Percentiles rank a stretch among this genome's conserved stretches.
Evolutionary conservation across 176 grass and related monocot species (phyloP).

Genomic region (Metroxylon sagu): DNA sequence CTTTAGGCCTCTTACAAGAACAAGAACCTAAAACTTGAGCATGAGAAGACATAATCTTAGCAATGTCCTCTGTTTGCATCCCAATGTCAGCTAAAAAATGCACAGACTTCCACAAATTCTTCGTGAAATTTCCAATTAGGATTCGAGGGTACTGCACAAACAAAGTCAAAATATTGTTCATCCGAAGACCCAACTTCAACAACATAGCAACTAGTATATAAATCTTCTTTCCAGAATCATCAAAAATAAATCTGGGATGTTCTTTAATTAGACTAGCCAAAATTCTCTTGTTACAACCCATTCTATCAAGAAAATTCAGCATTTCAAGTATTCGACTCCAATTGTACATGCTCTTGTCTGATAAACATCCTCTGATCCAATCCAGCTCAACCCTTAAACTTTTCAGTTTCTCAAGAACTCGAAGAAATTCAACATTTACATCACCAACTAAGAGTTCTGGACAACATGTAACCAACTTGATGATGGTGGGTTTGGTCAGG

Average conservation of each 20-base stretch:
- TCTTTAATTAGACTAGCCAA: slow-evolving; percentile 39
- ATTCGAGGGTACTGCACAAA: slow-evolving; percentile 33
- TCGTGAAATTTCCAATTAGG: slow-evolving; percentile 28
- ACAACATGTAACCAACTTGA: slow-evolving; percentile 42
- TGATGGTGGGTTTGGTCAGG: slow-evolving; percentile 28
- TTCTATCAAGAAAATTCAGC: slow-evolving; percentile 38
- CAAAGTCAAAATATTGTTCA: slow-evolving; percentile 25
- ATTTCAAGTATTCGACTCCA: slow-evolving; percentile 41
- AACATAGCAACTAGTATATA: slow-evolving; percentile 41
- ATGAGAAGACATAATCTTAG: slow-evolving; percentile 19
- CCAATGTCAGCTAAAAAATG: slow-evolving; percentile 27
- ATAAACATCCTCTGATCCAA: slow-evolving; percentile 40
- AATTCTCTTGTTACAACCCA: slow-evolving; percentile 25
- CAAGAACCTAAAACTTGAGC: slow-evolving; percentile 39
- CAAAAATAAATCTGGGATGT: slow-evolving; percentile 44
- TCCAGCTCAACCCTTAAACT: slow-evolving; percentile 31
- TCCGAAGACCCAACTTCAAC: slow-evolving; percentile 41
- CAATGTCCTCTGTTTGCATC: slow-evolving; percentile 22
- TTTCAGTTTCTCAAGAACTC: slow-evolving; percentile 36
- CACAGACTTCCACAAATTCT: slow-evolving; percentile 32
- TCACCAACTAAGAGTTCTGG: slow-evolving; percentile 33
- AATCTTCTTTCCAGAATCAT: slow-evolving; percentile 47
- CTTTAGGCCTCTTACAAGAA: slow-evolving; percentile 28
- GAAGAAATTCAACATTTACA: slow-evolving; percentile 31
- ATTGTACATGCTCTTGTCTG: slow-evolving; percentile 34